Evolutionary conservation across 495 filamentous ascomycete species (phyloP), one percentile per base, ranked within the genome.

Genomic region (Lasiosphaeris hirsuta): DNA sequence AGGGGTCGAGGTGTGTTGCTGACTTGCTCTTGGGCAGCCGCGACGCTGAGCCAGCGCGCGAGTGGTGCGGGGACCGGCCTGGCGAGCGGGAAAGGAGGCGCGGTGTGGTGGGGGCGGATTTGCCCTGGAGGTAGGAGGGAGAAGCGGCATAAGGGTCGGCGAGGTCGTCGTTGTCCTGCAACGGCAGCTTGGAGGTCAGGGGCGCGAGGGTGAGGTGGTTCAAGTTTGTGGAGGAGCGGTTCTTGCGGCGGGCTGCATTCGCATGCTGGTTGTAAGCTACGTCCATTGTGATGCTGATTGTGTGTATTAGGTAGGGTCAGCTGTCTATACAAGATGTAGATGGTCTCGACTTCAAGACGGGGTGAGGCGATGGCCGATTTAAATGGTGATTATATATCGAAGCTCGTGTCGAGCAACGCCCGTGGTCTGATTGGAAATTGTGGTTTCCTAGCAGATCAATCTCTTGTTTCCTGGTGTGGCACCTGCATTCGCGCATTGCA

Each of bases 181-280:
- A 74, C 50, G 86, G 84, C 56, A 86, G 81, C 68, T 78, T 81
- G 48, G 85, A 81, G 13, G 85, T 87, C 15, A 90, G 75, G 54
- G 86, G 86, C 34, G 84, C 81, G 47, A 89, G 78, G 19, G 84
- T 84, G 59, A 81, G 71, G 60, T 81, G 76, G 51, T 78, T 75
- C 54, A 78, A 64, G 65, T 76, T 77, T 17, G 69, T 74, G 48
- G 69, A 65, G 7, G 78, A 79, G 38, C 74, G 71, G 49, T 69
- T 75, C 64, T 79, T 73, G 41, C 75, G 72, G 51, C 77, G 69
- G 19, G 74, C 68, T 42, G 75, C 70, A 60, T 72, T 72, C 51
- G 77, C 70, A 62, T 80, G 76, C 38, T 80, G 78, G 51, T 79
- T 80, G 64, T 80, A 80, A 37, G 78, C 78, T 47, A 75, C 72